These are phyloP conservation scores for Xylaria curta DNA, from an alignment of 495 filamentous ascomycete species.

Conservation along the genomic window DNA sequence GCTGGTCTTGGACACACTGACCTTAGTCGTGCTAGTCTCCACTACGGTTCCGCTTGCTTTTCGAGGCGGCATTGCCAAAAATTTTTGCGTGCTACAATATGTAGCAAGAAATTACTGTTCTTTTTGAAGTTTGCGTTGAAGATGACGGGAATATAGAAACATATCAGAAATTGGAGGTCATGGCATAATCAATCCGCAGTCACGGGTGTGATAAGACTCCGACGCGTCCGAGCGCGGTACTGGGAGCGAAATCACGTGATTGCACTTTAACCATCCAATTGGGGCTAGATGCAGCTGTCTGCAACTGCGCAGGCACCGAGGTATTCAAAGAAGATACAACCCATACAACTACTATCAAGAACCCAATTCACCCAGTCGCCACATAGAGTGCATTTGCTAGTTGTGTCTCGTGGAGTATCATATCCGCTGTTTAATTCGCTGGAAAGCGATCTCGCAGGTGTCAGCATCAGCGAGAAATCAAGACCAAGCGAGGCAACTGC, in stretches of 20 bases:
- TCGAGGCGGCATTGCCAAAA: constrained; percentile 33
- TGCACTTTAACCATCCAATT: neutral
- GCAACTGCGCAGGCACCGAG: neutral
- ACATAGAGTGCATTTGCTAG: neutral
- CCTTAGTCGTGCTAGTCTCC: constrained; percentile 16
- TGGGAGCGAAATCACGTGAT: constrained; percentile 16
- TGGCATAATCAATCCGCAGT: neutral
- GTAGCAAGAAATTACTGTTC: neutral
- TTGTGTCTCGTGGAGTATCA: neutral
- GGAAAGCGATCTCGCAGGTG: neutral
- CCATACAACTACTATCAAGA: neutral
- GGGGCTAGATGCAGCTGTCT: neutral
- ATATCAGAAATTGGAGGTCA: neutral
- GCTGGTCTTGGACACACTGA: constrained; percentile 14
- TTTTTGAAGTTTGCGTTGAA: neutral
- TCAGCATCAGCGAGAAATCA: neutral
- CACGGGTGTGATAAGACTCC: neutral
- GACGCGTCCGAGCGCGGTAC: constrained; percentile 12
- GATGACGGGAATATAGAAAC: neutral
- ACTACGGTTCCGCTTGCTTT: constrained; percentile 27
- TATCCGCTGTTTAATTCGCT: neutral
- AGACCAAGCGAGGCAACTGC: neutral
- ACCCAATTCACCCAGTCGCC: neutral
- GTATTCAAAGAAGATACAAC: neutral
- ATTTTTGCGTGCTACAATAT: neutral